Evolutionary conservation across 129 eudicot genomes (phyloP).

Genomic region (Escallonia herrerae): DNA sequence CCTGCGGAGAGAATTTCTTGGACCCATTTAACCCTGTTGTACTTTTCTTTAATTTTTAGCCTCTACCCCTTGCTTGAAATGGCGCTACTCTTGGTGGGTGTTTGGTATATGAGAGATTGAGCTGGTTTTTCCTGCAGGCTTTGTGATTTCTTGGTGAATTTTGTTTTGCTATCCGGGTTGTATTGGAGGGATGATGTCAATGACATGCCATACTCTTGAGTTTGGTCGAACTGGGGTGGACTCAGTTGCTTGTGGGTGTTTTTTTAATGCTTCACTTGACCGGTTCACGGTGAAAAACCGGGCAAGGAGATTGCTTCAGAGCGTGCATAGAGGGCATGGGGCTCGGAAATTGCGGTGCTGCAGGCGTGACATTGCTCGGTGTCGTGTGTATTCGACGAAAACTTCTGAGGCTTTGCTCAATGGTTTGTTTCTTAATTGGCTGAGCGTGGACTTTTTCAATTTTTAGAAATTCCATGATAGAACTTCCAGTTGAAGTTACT

Average conservation of each 20-base stretch:
- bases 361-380: slow-evolving; percentile 38
- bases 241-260: slow-evolving; percentile 60
- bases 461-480: neutral
- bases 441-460: neutral
- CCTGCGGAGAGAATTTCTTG: slow-evolving; percentile 1
- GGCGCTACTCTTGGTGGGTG: slow-evolving; percentile 19
- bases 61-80: slow-evolving; percentile 4
- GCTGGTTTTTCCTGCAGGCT: slow-evolving; percentile 29
- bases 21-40: neutral
- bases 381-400: slow-evolving; percentile 51
- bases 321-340: slow-evolving; percentile 29
- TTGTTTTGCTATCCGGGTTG: slow-evolving; percentile 2
- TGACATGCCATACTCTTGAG: slow-evolving; percentile 71
- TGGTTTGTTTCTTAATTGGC: slow-evolving; percentile 32
- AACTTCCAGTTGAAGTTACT: neutral
- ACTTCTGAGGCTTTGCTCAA: slow-evolving; percentile 57
- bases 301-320: slow-evolving; percentile 32
- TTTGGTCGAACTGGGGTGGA: slow-evolving; percentile 53
- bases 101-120: slow-evolving; percentile 14
- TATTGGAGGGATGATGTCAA: slow-evolving; percentile 55
- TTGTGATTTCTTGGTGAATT: slow-evolving; percentile 15
- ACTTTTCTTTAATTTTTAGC: slow-evolving; percentile 10
- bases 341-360: slow-evolving; percentile 37
- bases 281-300: slow-evolving; percentile 26
- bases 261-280: slow-evolving; percentile 47